Base-by-base conservation (phyloP, 179 eudicot genomes). In the Amaranthus tricolor region DNA sequence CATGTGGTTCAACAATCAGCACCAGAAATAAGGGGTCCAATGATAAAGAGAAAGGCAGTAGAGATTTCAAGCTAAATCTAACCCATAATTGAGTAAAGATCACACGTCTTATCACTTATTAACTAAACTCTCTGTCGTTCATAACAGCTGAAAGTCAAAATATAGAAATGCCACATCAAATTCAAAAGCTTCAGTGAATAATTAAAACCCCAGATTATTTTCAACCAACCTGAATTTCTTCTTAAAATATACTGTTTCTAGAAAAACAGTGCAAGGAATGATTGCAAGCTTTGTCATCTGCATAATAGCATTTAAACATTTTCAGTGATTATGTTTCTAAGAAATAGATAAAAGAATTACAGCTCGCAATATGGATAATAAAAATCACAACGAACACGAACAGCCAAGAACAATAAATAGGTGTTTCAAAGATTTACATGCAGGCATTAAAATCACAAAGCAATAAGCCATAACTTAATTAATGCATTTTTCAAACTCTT, bases 271-370 rank as follows among this genome's bases (percentile, higher is more conserved):
- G 78, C 91, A 92, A 7, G 97, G 97, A 48, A 92, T 92, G 85
- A 92, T 92, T 19, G 97, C 97, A 76, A 92, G 83, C 85, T 92
- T 92, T 66, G 97, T 92, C 97, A 92, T 90, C 97, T 92, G 79
- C 49, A 82, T 15, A 52, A 54, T 11, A 70, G 51, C 21, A 68
- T 17, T 31, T 2, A 4, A 3, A 31, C 40, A 31, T 31, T 31
- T 54, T 81, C 57, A 73, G 31, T 14, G 0, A 67, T 2, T 58
- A 68, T 10, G 15, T 24, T 19, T 50, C 10, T 17, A 31, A 54
- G 51, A 49, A 62, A 12, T 3, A 4, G 56, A 12, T 11, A 63
- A 5, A 63, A 7, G 24, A 31, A 53, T 3, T 66, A 14, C 62
- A 67, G 65, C 62, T 45, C 40, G 51, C 50, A 51, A 48, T 40